These are phyloP conservation scores for Colletotrichum sp. DNA, from an alignment of 2,329 filamentous ascomycete genomes.

Conservation along the genomic window DNA sequence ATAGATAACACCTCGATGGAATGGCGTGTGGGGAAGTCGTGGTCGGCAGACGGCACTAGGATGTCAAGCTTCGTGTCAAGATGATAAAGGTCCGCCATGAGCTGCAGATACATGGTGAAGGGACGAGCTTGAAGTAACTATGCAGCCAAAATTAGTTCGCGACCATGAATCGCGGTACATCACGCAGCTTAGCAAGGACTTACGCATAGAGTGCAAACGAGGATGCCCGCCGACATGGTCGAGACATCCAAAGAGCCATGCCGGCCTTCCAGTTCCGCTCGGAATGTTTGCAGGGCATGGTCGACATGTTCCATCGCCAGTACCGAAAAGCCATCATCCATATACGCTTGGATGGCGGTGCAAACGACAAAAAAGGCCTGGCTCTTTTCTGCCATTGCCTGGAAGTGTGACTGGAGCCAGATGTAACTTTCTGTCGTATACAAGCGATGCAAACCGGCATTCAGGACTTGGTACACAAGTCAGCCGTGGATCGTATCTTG, in stretches of 20 bases:
- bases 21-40: slow-evolving; percentile 1
- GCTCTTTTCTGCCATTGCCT: slow-evolving; percentile 5
- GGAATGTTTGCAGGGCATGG: slow-evolving; percentile 17
- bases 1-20: slow-evolving; percentile 20
- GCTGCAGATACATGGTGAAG: slow-evolving; percentile 17
- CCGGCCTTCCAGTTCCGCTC: slow-evolving; percentile 14
- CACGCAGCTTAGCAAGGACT: background rate
- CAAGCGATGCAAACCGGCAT: slow-evolving; percentile 4
- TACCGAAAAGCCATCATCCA: slow-evolving; percentile 17
- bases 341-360: slow-evolving; percentile 13
- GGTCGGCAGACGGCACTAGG: background rate
- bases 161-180: background rate
- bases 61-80: background rate
- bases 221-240: slow-evolving; percentile 13
- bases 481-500: background rate
- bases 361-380: slow-evolving; percentile 13
- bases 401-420: slow-evolving; percentile 15
- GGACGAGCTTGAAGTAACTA: slow-evolving; percentile 14
- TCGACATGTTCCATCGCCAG: slow-evolving; percentile 18
- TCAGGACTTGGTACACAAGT: slow-evolving; percentile 1
- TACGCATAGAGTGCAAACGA: slow-evolving; percentile 18
- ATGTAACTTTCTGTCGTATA: slow-evolving; percentile 11
- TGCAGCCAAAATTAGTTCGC: background rate
- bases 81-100: slow-evolving; percentile 17
- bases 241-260: slow-evolving; percentile 6